Evolutionary conservation across 2,329 filamentous ascomycete genomes (phyloP).

Genomic region (Xylaria sp.): DNA sequence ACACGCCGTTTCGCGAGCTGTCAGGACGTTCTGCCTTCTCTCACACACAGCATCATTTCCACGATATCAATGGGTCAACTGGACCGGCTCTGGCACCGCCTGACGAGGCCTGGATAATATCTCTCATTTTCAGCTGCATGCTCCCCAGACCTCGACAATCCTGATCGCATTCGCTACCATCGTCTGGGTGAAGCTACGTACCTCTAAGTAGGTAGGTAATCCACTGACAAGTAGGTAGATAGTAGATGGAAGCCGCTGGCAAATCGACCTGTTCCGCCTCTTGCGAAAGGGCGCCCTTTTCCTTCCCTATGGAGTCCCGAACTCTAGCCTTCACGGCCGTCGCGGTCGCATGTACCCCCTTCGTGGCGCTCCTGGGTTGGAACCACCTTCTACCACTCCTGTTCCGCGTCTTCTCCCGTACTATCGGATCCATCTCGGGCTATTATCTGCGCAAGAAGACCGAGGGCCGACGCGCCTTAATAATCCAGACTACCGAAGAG

Average conservation of each 20-base stretch:
- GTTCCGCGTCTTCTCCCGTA: slow-evolving; percentile 42
- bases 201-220: slow-evolving; percentile 9
- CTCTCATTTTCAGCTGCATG: slow-evolving; percentile 20
- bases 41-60: slow-evolving; percentile 13
- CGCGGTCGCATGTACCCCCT: slow-evolving; percentile 34
- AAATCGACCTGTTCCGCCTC: slow-evolving; percentile 8
- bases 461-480: slow-evolving; percentile 60
- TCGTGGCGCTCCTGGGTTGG: slow-evolving; percentile 34
- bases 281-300: slow-evolving; percentile 10
- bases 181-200: slow-evolving; percentile 11
- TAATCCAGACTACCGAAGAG: slow-evolving; percentile 55
- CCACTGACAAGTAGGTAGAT: no score
- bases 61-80: slow-evolving; percentile 28
- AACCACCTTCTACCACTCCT: slow-evolving; percentile 37
- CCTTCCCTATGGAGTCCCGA: slow-evolving; percentile 31
- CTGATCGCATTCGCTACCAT: slow-evolving; percentile 1
- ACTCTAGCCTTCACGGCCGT: slow-evolving; percentile 30
- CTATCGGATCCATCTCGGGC: slow-evolving; percentile 52
- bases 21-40: not conserved
- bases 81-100: slow-evolving; percentile 22
- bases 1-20: slow-evolving; percentile 15
- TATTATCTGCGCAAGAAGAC: slow-evolving; percentile 67
- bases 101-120: slow-evolving; percentile 23
- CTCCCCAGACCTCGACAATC: slow-evolving; percentile 3
- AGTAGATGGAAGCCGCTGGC: no score